Evolutionary conservation across 1,284 basidiomycete genomes (phyloP).

Genomic region (Papiliotrema nemorosa): DNA sequence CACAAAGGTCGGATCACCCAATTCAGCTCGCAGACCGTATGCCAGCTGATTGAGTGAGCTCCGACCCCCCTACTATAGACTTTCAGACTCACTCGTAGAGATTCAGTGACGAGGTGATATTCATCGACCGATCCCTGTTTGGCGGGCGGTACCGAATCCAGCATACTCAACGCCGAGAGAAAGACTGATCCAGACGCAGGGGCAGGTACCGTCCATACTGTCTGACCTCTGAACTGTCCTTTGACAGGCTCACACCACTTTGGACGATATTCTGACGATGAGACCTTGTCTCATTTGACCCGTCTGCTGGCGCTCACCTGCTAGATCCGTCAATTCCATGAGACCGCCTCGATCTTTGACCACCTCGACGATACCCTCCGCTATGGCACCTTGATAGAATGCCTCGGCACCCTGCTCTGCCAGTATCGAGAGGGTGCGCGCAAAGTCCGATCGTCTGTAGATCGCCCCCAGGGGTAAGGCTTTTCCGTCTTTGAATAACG

Average conservation of each 20-base stretch:
- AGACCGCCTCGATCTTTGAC: slow-evolving; percentile 32
- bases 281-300: background rate
- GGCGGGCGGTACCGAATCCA: slow-evolving; percentile 17
- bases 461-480: slow-evolving; percentile 17
- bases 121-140: slow-evolving; percentile 17
- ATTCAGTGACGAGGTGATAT: slow-evolving; percentile 32
- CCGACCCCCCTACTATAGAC: background rate
- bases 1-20: slow-evolving; percentile 26
- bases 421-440: slow-evolving; percentile 28
- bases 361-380: slow-evolving; percentile 24
- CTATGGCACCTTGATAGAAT: slow-evolving; percentile 39
- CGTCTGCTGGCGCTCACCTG: slow-evolving; percentile 14
- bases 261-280: slow-evolving; percentile 25
- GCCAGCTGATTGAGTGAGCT: slow-evolving; percentile 12
- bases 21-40: slow-evolving; percentile 18
- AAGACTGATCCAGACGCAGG: slow-evolving; percentile 41
- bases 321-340: slow-evolving; percentile 36
- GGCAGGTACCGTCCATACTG: slow-evolving; percentile 33
- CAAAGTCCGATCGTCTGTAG: slow-evolving; percentile 27
- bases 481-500: slow-evolving; percentile 26
- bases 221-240: slow-evolving; percentile 26
- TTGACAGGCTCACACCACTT: slow-evolving; percentile 27
- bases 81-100: slow-evolving; percentile 22
- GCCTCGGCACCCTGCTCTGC: slow-evolving; percentile 30
- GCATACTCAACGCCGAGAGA: slow-evolving; percentile 33